Conservation (phyloP, 768 basidiomycete species). For the Hypholoma fasciculare region DNA sequence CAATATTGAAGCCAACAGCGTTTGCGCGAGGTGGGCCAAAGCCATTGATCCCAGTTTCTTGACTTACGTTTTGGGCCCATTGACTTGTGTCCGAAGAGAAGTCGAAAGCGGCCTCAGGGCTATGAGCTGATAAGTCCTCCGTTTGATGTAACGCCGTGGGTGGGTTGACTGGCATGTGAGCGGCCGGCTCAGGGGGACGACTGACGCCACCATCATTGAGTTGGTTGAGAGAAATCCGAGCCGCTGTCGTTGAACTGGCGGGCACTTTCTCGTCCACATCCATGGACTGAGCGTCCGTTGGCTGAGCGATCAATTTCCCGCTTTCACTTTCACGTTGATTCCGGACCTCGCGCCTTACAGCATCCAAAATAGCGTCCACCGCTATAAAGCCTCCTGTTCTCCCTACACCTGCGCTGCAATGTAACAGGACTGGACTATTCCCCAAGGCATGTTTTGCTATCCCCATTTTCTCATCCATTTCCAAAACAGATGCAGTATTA, state of each 20-base stretch:
- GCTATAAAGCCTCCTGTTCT: slow-evolving; percentile 94
- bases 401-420: slow-evolving; percentile 95
- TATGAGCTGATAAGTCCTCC: neutral
- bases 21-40: neutral
- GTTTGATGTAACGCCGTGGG: no score
- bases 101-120: slow-evolving; percentile 1
- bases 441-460: slow-evolving; percentile 53
- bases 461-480: slow-evolving; percentile 55
- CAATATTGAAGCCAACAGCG: neutral
- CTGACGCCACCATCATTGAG: no score
- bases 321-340: slow-evolving; percentile 8
- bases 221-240: neutral
- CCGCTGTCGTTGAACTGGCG: slow-evolving; percentile 2
- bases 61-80: slow-evolving; percentile 44
- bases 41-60: slow-evolving; percentile 18
- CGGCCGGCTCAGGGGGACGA: no score
- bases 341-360: slow-evolving; percentile 59
- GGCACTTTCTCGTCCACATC: slow-evolving; percentile 25
- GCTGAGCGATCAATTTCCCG: neutral
- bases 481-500: slow-evolving; percentile 25
- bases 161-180: no score
- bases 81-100: slow-evolving; percentile 32
- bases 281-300: slow-evolving; percentile 21
- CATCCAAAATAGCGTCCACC: slow-evolving; percentile 83
- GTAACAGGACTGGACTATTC: slow-evolving; percentile 68